A percentile compares a stretch with the other conserved stretches of the same genome.
Conservation (phyloP, 345 rosid genomes). For the Murraya paniculata region DNA sequence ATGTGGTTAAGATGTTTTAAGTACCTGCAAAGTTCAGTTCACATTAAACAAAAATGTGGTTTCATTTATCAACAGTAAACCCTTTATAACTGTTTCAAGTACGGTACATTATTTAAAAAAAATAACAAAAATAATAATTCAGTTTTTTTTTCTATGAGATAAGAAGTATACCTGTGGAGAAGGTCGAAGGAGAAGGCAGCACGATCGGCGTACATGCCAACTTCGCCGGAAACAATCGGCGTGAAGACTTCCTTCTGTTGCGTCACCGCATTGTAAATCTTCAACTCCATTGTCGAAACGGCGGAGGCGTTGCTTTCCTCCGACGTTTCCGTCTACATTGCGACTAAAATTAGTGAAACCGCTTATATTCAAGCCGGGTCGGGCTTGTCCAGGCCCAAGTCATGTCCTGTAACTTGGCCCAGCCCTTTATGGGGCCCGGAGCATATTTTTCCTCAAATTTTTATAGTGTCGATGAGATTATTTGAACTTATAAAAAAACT, state of each 20-base stretch:
- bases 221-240: constrained; percentile 51
- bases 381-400: too few species aligned
- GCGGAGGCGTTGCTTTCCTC: neutral
- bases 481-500: too few species aligned
- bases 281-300: constrained; percentile 14
- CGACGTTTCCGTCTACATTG: neutral
- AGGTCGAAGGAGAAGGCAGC: constrained; percentile 83
- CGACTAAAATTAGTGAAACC: neutral
- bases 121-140: too few species aligned
- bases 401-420: too few species aligned
- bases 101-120: too few species aligned
- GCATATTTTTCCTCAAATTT: too few species aligned
- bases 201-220: constrained; percentile 83
- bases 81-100: neutral
- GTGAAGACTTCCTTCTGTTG: constrained; percentile 56
- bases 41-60: neutral
- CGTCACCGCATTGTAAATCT: constrained; percentile 67
- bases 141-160: too few species aligned
- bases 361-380: too few species aligned
- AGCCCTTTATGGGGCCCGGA: too few species aligned
- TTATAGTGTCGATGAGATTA: too few species aligned
- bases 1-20: constrained; percentile 31
- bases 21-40: constrained; percentile 52
- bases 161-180: constrained; percentile 50
- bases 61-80: neutral